These are phyloP conservation scores for Oidiodendron maius DNA, from an alignment of 495 filamentous ascomycete genomes.

Conservation along the genomic window DNA sequence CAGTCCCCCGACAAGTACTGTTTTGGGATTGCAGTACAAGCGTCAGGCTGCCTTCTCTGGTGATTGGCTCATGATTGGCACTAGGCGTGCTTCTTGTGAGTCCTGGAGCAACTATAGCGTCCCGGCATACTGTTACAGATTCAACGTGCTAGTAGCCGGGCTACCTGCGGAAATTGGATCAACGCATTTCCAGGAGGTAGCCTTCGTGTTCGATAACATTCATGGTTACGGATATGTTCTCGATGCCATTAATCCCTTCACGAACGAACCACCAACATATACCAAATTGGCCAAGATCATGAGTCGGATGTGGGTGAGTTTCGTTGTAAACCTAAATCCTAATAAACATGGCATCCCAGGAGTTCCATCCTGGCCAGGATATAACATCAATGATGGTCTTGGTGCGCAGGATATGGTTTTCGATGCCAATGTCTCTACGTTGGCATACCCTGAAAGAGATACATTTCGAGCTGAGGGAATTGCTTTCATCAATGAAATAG, in stretches of 20 bases:
- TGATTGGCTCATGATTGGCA: conserved; percentile 32
- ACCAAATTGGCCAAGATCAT: conserved; percentile 32
- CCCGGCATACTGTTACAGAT: conserved; percentile 39
- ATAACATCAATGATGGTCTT: conserved; percentile 3
- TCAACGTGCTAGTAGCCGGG: conserved; percentile 28
- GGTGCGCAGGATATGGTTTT: conserved; percentile 8
- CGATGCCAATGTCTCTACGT: conserved; percentile 6
- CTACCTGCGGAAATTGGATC: conserved; percentile 24
- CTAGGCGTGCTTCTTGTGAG: conserved; percentile 30
- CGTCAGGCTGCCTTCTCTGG: conserved; percentile 28
- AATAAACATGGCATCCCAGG: conserved; percentile 17
- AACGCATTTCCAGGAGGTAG: conserved; percentile 44
- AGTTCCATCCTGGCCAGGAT: conserved; percentile 3
- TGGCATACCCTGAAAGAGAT: conserved; percentile 5
- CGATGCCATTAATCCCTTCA: conserved; percentile 30
- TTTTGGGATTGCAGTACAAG: conserved; percentile 24
- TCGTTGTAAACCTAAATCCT: conserved; percentile 33
- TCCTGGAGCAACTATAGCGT: conserved; percentile 29
- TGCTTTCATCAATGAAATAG: too few species aligned
- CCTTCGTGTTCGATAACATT: conserved; percentile 41
- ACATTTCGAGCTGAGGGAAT: conserved; percentile 13
- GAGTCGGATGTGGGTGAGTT: conserved; percentile 38
- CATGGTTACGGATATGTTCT: conserved; percentile 32
- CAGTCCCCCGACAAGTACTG: neutral
- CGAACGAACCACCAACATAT: conserved; percentile 18